Evolutionary conservation across 1,284 basidiomycete genomes (phyloP).

Genomic region (Athelia sp.): DNA sequence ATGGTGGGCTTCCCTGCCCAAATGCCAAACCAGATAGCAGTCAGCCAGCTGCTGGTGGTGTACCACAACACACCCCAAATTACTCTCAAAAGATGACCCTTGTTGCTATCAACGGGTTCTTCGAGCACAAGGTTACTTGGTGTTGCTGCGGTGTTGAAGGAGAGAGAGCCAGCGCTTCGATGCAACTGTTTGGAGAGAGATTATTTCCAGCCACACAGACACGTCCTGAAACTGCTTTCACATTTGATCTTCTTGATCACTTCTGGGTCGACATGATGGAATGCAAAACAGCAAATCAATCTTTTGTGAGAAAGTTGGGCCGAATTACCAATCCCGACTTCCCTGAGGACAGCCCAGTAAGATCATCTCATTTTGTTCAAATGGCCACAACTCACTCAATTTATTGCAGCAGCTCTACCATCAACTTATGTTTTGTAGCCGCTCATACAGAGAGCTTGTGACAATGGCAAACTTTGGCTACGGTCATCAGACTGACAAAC

Average conservation of each 20-base stretch:
- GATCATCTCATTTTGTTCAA: background rate
- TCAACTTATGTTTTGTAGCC: slow-evolving; percentile 4
- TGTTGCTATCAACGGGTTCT: slow-evolving; percentile 4
- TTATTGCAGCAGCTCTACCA: slow-evolving; percentile 5
- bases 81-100: background rate
- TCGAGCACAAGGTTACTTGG: slow-evolving; percentile 3
- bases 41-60: background rate
- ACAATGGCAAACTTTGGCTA: background rate
- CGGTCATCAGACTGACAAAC: background rate
- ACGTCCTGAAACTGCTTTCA: background rate
- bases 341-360: background rate
- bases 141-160: background rate
- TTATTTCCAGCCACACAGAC: background rate
- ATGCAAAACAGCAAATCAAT: background rate
- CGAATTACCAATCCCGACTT: background rate
- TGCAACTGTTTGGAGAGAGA: background rate
- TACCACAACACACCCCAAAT: background rate
- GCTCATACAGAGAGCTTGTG: slow-evolving; percentile 7
- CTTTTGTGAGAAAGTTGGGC: background rate
- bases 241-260: background rate
- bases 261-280: slow-evolving; percentile 1
- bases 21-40: background rate
- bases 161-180: background rate
- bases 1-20: background rate
- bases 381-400: too few species aligned